Evolutionary conservation across 1,284 basidiomycete species (phyloP).

Genomic region (Tylopilus sp.): DNA sequence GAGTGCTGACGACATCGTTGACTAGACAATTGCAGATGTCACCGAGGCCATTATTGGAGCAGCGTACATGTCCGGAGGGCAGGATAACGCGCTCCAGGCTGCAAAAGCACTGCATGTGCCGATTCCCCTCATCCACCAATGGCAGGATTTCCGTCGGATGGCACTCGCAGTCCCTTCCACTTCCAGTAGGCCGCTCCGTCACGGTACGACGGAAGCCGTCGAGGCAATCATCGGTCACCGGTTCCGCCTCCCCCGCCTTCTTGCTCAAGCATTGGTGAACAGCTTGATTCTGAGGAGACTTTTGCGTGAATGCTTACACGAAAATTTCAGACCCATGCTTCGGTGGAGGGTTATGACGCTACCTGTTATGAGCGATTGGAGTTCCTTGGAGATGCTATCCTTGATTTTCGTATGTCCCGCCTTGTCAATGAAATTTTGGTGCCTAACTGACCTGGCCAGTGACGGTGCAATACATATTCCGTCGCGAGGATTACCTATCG

Average conservation of each 20-base stretch:
- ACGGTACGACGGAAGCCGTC: constrained; percentile 48
- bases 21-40: constrained; percentile 69
- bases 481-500: constrained; percentile 54
- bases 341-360: constrained; percentile 49
- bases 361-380: constrained; percentile 69
- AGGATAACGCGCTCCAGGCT: constrained; percentile 56
- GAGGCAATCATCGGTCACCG: constrained; percentile 59
- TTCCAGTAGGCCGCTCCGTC: constrained; percentile 40
- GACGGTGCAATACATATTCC: constrained; percentile 66
- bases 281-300: neutral
- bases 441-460: constrained; percentile 41
- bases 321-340: constrained; percentile 55
- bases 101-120: constrained; percentile 61
- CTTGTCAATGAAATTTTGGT: constrained; percentile 1
- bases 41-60: constrained; percentile 78
- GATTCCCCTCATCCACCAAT: constrained; percentile 54
- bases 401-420: constrained; percentile 63
- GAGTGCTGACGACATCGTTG: constrained; percentile 13
- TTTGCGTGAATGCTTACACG: constrained; percentile 7
- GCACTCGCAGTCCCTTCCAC: constrained; percentile 40
- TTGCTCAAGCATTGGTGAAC: constrained; percentile 67
- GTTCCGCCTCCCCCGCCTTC: constrained; percentile 55
- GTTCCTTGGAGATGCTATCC: constrained; percentile 76
- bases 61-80: constrained; percentile 66
- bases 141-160: constrained; percentile 64